Evolutionary conservation across 441 rosid genomes (phyloP), one percentile per base, ranked within the genome.

Genomic region (Euphorbia neoarborescens): DNA sequence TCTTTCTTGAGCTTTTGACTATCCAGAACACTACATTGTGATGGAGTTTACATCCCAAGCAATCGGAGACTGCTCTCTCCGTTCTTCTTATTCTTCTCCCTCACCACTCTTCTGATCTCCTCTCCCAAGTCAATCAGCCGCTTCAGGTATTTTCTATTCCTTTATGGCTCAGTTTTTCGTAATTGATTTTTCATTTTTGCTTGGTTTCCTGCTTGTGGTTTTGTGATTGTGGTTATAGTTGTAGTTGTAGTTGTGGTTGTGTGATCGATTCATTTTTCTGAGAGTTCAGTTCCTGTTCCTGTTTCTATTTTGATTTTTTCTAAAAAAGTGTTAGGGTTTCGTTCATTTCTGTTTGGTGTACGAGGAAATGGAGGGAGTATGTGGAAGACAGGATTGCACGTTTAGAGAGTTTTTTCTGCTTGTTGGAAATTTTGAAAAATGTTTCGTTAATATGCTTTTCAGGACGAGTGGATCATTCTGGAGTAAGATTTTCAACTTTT

Each of bases 61-160:
- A 88, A 78, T 62, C 93, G 15, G 98, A 91, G 70, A 93, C 89
- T 4, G 92, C 94, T n/a, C 94, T 91, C 40, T 91, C 97, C 6
- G 94, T 97, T 66, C 98, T 91, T 58, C 84, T 93, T 64, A 85
- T 86, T 81, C 97, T 93, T 69, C 51, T 91, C 69, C 97, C 98
- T 59, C 84, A 86, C 62, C 94, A 87, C 81, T 91, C 97, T 79
- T 85, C 97, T 59, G 96, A 93, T 89, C 96, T 93, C 68, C 94
- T 91, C 83, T 86, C 97, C 79, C 98, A 93, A 85, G 94, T 93
- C 75, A 91, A 91, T 75, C 94, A 88, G 81, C 97, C 97, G 71
- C 98, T 93, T 53, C 97, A 91, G 96, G 97, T 90, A 32, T 57
- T 51, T 35, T 58, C 74, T 30, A 70, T 48, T 51, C 42, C 25